phyloP scores from a whole-genome alignment of 306 rosid genomes.

The Quercus alba region DNA sequence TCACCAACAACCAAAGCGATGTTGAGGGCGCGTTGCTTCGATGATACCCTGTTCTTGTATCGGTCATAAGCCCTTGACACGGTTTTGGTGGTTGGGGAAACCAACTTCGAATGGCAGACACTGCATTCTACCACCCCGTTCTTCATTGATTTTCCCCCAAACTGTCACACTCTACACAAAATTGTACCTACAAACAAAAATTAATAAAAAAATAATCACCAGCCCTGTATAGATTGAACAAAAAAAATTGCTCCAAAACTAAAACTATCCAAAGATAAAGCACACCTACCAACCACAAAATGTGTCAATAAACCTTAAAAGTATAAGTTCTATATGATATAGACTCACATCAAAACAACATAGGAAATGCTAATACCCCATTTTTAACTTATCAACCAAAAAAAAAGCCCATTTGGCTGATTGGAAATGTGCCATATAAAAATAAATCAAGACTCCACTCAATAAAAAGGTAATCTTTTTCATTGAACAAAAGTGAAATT shows the following conservation, averaged over 20 bases:
- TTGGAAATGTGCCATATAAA: neutral
- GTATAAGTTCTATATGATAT: neutral
- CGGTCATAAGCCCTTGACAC: constrained; percentile 88
- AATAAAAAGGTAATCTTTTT: neutral
- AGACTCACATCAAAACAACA: neutral
- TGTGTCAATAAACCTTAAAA: neutral
- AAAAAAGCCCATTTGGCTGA: neutral
- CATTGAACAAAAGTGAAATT: neutral
- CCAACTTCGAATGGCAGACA: constrained; percentile 90
- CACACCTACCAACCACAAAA: neutral
- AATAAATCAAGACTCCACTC: neutral
- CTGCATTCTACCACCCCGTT: constrained; percentile 97
- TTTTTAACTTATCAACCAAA: no score
- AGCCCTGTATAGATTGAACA: neutral
- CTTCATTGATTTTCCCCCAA: constrained; percentile 44
- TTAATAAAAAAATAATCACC: neutral
- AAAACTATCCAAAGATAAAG: neutral
- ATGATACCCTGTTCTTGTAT: constrained; percentile 69
- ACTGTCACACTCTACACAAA: constrained; percentile 25
- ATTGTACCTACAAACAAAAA: constrained; percentile 43
- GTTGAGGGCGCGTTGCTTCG: constrained; percentile 82
- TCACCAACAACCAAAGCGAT: constrained; percentile 92
- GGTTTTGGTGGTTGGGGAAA: constrained; percentile 62
- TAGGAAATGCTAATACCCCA: neutral
- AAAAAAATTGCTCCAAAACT: neutral